phyloP scores from a whole-genome alignment of 2,329 filamentous ascomycete species.

The Gnomoniopsis smithogilvyi region DNA sequence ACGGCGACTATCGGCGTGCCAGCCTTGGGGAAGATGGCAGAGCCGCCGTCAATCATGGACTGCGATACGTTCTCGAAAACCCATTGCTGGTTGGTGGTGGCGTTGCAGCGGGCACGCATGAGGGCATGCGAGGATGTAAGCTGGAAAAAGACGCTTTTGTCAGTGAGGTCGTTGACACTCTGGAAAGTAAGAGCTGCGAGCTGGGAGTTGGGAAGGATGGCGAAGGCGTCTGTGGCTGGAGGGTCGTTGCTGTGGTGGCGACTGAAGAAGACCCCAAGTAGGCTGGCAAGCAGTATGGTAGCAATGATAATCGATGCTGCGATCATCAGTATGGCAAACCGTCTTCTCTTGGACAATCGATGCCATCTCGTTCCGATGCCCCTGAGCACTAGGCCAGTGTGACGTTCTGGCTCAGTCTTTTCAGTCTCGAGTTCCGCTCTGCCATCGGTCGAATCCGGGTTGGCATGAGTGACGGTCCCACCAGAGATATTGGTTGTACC shows the following conservation, averaged over 20 bases:
- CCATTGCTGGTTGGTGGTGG: neutral
- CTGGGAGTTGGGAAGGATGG: conserved; percentile 2
- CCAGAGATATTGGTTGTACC: neutral
- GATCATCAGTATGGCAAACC: neutral
- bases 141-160: conserved; percentile 14
- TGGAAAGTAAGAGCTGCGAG: conserved; percentile 7
- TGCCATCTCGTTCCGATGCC: neutral
- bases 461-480: neutral
- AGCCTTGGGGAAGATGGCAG: neutral
- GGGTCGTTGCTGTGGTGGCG: neutral
- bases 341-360: neutral
- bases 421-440: neutral
- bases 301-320: neutral
- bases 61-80: conserved; percentile 12
- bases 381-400: neutral
- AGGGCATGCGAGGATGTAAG: conserved; percentile 2
- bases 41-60: conserved; percentile 9
- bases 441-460: neutral
- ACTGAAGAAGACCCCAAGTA: neutral
- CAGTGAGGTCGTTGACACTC: conserved; percentile 6
- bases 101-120: conserved; percentile 5
- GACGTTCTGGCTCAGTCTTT: neutral
- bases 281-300: neutral
- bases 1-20: too few species aligned
- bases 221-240: neutral